phyloP scores from a whole-genome alignment of 768 basidiomycete genomes.

The Pholiota microspora region DNA sequence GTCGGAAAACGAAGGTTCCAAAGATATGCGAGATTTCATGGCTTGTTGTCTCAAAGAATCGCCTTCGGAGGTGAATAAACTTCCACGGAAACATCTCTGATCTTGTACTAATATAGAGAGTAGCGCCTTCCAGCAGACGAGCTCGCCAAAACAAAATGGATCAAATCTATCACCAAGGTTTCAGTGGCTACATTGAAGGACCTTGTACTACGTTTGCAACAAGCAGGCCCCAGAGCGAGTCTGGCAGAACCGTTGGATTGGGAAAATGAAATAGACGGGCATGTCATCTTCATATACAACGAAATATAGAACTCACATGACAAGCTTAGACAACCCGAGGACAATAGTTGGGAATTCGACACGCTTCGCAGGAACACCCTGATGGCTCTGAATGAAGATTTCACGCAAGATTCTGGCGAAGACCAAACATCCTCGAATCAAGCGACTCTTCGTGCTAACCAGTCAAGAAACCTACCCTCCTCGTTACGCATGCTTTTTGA shows the following conservation, averaged over 20 bases:
- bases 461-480: constrained; percentile 60
- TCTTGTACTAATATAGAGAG: constrained; percentile 7
- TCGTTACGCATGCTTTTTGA: constrained; percentile 82
- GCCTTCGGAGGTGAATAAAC: constrained; percentile 63
- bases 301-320: not conserved
- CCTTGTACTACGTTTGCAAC: constrained; percentile 74
- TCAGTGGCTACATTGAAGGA: constrained; percentile 74
- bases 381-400: constrained; percentile 24
- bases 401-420: constrained; percentile 7
- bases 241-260: constrained; percentile 70
- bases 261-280: constrained; percentile 67
- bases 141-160: constrained; percentile 85
- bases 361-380: constrained; percentile 47
- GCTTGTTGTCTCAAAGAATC: constrained; percentile 77
- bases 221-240: constrained; percentile 75
- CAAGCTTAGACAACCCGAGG: constrained; percentile 24
- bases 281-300: constrained; percentile 12
- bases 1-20: constrained; percentile 73
- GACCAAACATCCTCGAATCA: constrained; percentile 25
- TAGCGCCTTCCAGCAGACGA: constrained; percentile 92
- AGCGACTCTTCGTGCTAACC: constrained; percentile 49
- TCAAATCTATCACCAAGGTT: constrained; percentile 69
- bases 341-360: constrained; percentile 73
- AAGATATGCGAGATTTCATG: constrained; percentile 88
- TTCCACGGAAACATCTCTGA: not conserved